Conservation (phyloP, 441 rosid genomes). For the Biscutella auriculata region DNA sequence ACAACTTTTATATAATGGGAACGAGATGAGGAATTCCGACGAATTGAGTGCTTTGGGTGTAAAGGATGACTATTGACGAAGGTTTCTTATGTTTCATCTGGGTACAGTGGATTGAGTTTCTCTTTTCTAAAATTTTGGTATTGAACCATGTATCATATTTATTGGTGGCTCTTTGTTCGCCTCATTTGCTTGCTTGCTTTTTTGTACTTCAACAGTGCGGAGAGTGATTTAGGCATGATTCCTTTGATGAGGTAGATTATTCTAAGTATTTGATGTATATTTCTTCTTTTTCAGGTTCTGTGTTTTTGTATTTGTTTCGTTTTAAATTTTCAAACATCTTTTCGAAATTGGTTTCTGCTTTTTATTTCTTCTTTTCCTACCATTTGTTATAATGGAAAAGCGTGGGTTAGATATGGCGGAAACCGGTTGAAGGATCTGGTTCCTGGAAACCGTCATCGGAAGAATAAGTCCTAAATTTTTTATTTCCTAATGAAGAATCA, state of each 20-base stretch:
- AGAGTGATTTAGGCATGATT: slow-evolving; percentile 42
- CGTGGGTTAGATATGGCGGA: too few relatives aligned
- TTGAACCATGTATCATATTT: neutral
- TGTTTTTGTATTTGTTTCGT: too few relatives aligned
- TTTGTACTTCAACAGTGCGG: slow-evolving; percentile 45
- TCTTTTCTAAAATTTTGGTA: neutral
- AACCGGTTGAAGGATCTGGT: too few relatives aligned
- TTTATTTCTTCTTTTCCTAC: too few relatives aligned
- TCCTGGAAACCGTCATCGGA: too few relatives aligned
- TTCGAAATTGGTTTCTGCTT: too few relatives aligned
- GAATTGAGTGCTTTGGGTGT: slow-evolving; percentile 78
- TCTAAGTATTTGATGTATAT: too few relatives aligned
- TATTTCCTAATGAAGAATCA: too few relatives aligned
- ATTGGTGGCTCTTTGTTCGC: neutral
- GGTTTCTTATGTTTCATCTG: slow-evolving; percentile 44
- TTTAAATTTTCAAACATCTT: too few relatives aligned
- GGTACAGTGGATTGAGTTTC: slow-evolving; percentile 23
- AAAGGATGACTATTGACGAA: slow-evolving; percentile 87
- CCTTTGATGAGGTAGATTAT: slow-evolving; percentile 92
- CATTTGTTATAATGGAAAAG: too few relatives aligned
- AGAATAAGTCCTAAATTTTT: too few relatives aligned
- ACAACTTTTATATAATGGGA: slow-evolving; percentile 76
- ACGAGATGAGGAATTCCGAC: slow-evolving; percentile 62
- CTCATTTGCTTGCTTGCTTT: neutral
- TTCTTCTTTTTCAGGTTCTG: too few relatives aligned